These are phyloP conservation scores for Chlamydomonas urium DNA, from an alignment of 139 green algal genomes.

Conservation along the genomic window DNA sequence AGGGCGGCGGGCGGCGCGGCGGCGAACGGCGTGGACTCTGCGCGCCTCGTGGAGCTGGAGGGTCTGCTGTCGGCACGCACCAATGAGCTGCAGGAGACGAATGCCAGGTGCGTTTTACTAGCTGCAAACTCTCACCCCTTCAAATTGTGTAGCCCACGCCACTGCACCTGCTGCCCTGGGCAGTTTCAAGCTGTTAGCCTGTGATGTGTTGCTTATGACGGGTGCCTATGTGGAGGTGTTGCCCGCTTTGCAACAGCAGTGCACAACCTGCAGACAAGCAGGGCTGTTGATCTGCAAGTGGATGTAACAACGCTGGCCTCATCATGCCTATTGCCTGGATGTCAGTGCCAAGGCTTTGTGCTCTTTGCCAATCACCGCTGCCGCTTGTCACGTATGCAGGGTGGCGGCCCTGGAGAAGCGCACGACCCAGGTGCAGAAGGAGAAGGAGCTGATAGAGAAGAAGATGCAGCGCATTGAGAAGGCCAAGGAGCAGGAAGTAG, in stretches of 20 bases:
- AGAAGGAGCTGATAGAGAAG: constrained; percentile 71
- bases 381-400: constrained; percentile 6
- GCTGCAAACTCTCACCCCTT: not conserved
- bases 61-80: constrained; percentile 34
- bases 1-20: too few species aligned
- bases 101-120: not conserved
- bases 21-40: constrained; percentile 1
- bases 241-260: not conserved
- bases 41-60: constrained; percentile 38
- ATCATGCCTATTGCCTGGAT: not conserved
- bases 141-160: not conserved
- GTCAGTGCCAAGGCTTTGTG: too few species aligned
- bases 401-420: constrained; percentile 26
- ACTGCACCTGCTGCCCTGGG: not conserved
- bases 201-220: not conserved
- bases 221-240: not conserved
- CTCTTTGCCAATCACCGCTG: not conserved
- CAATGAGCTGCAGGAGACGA: constrained; percentile 41
- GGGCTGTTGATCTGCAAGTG: not conserved
- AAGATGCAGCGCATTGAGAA: constrained; percentile 77
- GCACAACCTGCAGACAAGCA: not conserved
- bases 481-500: constrained; percentile 6
- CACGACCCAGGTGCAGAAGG: constrained; percentile 43
- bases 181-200: not conserved
- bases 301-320: not conserved